Conservation (phyloP, 2,329 filamentous ascomycete species). For the Akanthomyces dipterigenus region DNA sequence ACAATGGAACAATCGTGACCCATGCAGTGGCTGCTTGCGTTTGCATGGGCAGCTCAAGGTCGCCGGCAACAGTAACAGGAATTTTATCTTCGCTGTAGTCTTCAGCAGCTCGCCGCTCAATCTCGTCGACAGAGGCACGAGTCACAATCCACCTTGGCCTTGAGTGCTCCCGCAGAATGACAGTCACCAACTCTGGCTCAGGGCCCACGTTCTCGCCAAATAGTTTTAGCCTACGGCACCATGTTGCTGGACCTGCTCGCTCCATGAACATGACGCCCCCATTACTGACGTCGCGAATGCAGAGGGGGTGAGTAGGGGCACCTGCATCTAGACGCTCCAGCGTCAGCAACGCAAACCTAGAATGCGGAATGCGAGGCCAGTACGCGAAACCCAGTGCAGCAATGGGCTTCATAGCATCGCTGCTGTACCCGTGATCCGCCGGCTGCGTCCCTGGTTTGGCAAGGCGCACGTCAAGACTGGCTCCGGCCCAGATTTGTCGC, state of each 20-base stretch:
- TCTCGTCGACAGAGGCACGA: background rate
- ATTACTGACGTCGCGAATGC: background rate
- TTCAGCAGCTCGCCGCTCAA: background rate
- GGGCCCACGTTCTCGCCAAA: background rate
- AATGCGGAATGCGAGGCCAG: background rate
- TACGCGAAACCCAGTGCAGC: background rate
- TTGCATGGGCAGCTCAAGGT: background rate
- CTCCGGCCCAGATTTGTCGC: background rate
- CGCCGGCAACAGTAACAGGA: background rate
- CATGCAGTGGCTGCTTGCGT: too few species aligned
- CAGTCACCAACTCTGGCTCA: background rate
- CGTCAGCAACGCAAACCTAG: background rate
- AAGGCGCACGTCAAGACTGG: background rate
- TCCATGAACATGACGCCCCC: background rate
- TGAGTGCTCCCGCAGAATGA: background rate
- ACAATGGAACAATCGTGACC: background rate
- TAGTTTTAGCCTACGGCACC: background rate
- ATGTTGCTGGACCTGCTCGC: background rate
- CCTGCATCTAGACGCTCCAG: background rate
- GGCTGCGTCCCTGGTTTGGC: background rate
- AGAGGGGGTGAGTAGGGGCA: background rate
- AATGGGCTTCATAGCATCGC: background rate
- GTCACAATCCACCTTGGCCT: background rate
- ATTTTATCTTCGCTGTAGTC: too few species aligned
- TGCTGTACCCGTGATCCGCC: background rate